Percentiles rank a stretch among this genome's conserved stretches.
Conservation (phyloP, 2,329 filamentous ascomycete genomes). For the Fusarium haematococcum region DNA sequence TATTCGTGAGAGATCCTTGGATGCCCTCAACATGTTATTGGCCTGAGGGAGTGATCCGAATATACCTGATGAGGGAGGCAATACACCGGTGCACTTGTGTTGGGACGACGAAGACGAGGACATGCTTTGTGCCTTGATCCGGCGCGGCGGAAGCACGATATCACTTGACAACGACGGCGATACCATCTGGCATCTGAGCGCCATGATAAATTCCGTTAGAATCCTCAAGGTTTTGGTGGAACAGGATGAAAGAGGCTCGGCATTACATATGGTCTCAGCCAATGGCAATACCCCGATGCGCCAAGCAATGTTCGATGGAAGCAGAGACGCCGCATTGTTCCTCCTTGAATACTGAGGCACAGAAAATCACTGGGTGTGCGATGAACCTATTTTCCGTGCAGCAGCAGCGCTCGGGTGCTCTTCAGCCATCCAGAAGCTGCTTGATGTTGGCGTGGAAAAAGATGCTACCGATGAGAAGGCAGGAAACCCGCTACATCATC, state of each 20-base stretch:
- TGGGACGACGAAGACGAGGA: not conserved
- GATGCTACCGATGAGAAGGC: not conserved
- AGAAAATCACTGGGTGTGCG: not conserved
- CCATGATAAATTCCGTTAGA: not conserved
- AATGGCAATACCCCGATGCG: not conserved
- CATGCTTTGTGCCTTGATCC: not conserved
- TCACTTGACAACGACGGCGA: not conserved
- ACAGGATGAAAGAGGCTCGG: not conserved
- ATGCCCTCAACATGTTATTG: not conserved
- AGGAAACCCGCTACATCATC: not conserved
- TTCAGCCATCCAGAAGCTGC: not conserved
- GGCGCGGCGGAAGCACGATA: not conserved
- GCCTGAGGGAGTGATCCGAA: not conserved
- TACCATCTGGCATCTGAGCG: not conserved
- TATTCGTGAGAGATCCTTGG: not conserved
- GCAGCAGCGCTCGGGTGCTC: not conserved
- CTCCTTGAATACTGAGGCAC: not conserved
- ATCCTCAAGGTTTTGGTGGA: not conserved
- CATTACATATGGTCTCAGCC: not conserved
- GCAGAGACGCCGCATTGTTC: not conserved
- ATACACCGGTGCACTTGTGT: not conserved
- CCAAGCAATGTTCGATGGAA: not conserved
- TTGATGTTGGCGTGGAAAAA: not conserved
- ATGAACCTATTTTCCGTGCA: not conserved
- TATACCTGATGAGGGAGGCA: not conserved